phyloP scores from a whole-genome alignment of 768 basidiomycete species.

The Boletus rubropictus region DNA sequence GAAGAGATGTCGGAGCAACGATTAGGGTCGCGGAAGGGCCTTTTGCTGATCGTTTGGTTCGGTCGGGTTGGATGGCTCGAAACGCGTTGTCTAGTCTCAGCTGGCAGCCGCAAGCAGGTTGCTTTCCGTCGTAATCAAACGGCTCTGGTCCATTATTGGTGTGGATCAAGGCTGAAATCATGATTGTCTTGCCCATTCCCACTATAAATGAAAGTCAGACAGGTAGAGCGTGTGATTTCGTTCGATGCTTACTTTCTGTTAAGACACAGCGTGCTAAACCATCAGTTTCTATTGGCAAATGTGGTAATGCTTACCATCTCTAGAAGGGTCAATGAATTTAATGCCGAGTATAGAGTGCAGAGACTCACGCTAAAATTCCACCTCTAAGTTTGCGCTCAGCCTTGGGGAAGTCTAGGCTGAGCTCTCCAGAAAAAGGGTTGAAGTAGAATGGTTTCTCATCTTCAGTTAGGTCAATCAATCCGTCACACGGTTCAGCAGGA shows the following conservation, averaged over 20 bases:
- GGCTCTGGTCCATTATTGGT: constrained; percentile 53
- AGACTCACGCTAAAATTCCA: constrained; percentile 82
- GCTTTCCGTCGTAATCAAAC: constrained; percentile 25
- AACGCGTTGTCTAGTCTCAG: constrained; percentile 61
- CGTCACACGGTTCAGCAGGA: constrained; percentile 51
- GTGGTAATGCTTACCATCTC: constrained; percentile 30
- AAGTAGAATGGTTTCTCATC: constrained; percentile 82
- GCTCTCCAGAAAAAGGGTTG: constrained; percentile 87
- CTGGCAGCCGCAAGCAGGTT: constrained; percentile 44
- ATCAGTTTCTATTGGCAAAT: constrained; percentile 2
- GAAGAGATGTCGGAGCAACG: constrained; percentile 85
- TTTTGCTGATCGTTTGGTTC: constrained; percentile 21
- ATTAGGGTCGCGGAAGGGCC: constrained; percentile 70
- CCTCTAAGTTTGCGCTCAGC: constrained; percentile 73
- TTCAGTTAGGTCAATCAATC: constrained; percentile 71
- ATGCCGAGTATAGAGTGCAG: not conserved
- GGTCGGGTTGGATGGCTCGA: constrained; percentile 37
- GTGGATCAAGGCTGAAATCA: constrained; percentile 87
- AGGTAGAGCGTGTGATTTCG: not conserved
- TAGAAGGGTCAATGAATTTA: constrained; percentile 14
- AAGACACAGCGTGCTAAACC: not conserved
- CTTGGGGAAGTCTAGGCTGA: constrained; percentile 79
- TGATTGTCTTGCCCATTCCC: constrained; percentile 96
- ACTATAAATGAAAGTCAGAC: constrained; percentile 39
- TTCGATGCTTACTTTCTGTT: constrained; percentile 44